Evolutionary conservation across 345 rosid species (phyloP).

Genomic region (Salix arbutifolia): DNA sequence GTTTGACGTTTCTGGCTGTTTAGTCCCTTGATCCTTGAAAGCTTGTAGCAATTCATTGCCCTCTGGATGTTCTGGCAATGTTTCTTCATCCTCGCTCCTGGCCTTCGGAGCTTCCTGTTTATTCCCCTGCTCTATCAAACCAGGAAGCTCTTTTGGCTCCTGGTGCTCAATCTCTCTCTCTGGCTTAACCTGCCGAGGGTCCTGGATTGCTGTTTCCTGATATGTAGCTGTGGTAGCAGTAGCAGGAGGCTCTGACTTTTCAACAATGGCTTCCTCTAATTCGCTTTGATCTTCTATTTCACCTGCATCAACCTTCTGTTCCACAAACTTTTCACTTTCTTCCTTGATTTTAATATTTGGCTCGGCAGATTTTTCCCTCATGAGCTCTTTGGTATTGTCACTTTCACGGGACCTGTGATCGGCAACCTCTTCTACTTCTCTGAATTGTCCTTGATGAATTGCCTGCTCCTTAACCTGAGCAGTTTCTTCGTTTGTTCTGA

Average conservation of each 20-base stretch:
- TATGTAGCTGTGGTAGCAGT: neutral
- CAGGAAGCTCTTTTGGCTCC: conserved; percentile 2
- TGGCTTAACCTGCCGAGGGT: neutral
- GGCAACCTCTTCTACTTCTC: conserved; percentile 1
- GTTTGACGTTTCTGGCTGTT: neutral
- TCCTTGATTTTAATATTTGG: neutral
- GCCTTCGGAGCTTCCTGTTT: conserved; percentile 3
- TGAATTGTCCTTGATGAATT: neutral
- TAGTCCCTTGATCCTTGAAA: conserved; percentile 1
- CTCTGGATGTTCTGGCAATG: neutral
- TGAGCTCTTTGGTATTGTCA: neutral
- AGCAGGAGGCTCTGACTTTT: conserved; percentile 1
- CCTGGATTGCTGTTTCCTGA: neutral
- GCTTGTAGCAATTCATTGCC: neutral
- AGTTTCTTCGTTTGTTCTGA: conserved; percentile 1
- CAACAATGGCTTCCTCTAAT: conserved; percentile 3
- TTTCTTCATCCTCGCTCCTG: neutral
- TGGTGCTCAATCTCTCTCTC: conserved; percentile 1
- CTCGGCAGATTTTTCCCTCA: conserved; percentile 3
- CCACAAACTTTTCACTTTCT: neutral
- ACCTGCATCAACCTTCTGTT: conserved; percentile 6
- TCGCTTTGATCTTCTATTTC: neutral
- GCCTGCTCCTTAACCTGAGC: conserved; percentile 7
- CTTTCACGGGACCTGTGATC: conserved; percentile 20
- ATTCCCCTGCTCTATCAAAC: neutral